Evolutionary conservation across 2,329 filamentous ascomycete species (phyloP).

Genomic region (Fusarium devonianum): DNA sequence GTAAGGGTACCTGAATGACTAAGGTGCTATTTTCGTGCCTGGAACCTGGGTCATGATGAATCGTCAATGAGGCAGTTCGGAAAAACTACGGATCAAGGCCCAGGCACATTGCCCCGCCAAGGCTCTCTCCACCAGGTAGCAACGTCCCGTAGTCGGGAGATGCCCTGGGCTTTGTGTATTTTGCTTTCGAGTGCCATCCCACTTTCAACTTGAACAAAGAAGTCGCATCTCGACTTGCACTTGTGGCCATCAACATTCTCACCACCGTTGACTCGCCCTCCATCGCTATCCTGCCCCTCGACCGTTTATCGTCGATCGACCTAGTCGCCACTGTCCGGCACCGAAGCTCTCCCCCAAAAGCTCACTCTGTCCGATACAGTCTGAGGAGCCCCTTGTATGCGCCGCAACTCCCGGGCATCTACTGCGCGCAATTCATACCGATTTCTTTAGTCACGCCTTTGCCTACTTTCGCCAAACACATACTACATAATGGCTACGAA

Average conservation of each 20-base stretch:
- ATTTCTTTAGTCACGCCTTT: conserved; percentile 4
- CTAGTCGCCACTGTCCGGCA: neutral
- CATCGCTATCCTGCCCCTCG: conserved; percentile 14
- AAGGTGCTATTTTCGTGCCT: neutral
- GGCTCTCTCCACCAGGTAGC: conserved; percentile 31
- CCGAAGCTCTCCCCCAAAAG: conserved; percentile 14
- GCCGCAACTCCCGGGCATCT: conserved; percentile 26
- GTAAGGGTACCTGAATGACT: too few relatives aligned
- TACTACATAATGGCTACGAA: conserved; percentile 68
- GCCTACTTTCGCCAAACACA: conserved; percentile 6
- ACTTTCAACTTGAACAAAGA: conserved; percentile 34
- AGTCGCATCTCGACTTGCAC: conserved; percentile 20
- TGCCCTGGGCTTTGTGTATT: conserved; percentile 42
- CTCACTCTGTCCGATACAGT: conserved; percentile 15
- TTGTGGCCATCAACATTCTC: conserved; percentile 16
- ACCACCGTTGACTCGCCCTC: conserved; percentile 13
- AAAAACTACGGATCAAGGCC: conserved; percentile 41
- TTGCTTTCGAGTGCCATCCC: conserved; percentile 40
- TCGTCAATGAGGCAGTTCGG: conserved; percentile 36
- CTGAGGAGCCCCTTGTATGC: conserved; percentile 37
- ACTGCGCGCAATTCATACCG: conserved; percentile 34
- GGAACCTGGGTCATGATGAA: conserved; percentile 1
- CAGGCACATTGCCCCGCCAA: conserved; percentile 46
- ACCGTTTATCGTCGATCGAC: conserved; percentile 15
- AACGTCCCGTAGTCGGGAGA: conserved; percentile 29